Conservation (phyloP, 352 stramenopile species). For the Phytophthora citrophthora region DNA sequence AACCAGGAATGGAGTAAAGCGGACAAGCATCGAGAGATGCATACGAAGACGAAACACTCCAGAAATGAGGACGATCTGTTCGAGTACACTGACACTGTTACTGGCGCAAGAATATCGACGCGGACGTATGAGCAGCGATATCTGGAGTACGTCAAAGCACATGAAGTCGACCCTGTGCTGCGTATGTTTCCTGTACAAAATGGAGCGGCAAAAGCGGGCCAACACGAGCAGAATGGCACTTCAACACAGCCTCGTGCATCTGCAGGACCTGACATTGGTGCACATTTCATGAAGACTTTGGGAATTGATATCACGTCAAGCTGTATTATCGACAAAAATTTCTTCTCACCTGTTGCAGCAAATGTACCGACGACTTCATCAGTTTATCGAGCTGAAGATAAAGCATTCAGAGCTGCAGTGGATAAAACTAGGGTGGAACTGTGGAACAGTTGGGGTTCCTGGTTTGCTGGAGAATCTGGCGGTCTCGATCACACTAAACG, state of each 20-base stretch:
- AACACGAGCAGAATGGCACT: not conserved
- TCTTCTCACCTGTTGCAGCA: constrained; percentile 28
- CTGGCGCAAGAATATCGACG: constrained; percentile 36
- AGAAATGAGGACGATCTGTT: constrained; percentile 48
- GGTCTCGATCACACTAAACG: not conserved
- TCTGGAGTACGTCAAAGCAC: constrained; percentile 41
- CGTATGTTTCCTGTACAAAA: constrained; percentile 27
- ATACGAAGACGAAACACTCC: constrained; percentile 40
- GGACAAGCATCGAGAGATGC: constrained; percentile 45
- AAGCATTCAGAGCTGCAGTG: constrained; percentile 27
- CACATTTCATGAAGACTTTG: constrained; percentile 25
- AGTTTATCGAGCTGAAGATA: constrained; percentile 12
- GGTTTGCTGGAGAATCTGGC: constrained; percentile 10
- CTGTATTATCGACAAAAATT: constrained; percentile 45
- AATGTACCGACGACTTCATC: not conserved
- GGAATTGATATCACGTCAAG: constrained; percentile 50
- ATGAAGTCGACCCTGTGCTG: constrained; percentile 45
- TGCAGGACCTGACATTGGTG: not conserved
- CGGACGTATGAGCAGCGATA: constrained; percentile 59
- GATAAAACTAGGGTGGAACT: constrained; percentile 26
- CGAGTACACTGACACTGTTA: constrained; percentile 60
- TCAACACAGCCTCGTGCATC: not conserved
- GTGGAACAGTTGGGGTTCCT: constrained; percentile 29
- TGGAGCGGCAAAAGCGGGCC: not conserved
- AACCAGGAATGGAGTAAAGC: constrained; percentile 55